These are phyloP conservation scores for Mycena chlorophos DNA, from an alignment of 768 basidiomycete genomes.

Conservation along the genomic window DNA sequence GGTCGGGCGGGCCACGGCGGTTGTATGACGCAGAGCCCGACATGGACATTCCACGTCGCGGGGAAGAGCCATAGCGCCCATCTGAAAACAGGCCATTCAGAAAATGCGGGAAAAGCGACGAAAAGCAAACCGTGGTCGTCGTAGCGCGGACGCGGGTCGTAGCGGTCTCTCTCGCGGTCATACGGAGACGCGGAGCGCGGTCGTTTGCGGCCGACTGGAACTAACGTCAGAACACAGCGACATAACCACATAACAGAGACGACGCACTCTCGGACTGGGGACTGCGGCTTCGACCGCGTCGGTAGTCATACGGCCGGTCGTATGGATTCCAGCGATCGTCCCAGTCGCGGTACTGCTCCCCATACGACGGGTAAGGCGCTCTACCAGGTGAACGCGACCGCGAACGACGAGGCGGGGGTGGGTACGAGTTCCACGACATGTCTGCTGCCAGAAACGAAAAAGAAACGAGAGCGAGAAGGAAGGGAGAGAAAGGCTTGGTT, in stretches of 20 bases:
- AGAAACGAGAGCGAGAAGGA: constrained; percentile 54
- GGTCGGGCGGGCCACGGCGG: constrained; percentile 72
- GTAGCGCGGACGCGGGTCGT: constrained; percentile 80
- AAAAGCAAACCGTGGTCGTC: constrained; percentile 73
- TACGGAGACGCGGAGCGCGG: constrained; percentile 80
- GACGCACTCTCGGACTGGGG: constrained; percentile 63
- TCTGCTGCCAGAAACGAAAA: constrained; percentile 56
- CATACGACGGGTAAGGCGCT: constrained; percentile 53
- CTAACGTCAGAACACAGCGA: constrained; percentile 12
- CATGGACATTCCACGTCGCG: constrained; percentile 57
- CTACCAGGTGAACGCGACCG: constrained; percentile 82
- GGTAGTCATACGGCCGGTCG: constrained; percentile 73
- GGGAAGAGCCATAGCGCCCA: constrained; percentile 56
- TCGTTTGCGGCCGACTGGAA: constrained; percentile 68
- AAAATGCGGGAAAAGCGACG: constrained; percentile 7
- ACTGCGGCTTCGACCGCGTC: constrained; percentile 77
- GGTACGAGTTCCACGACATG: constrained; percentile 81
- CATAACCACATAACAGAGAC: not conserved
- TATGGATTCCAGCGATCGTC: constrained; percentile 45
- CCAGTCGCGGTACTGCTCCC: constrained; percentile 69
- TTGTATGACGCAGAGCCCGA: constrained; percentile 49
- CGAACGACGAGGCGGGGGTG: constrained; percentile 73
- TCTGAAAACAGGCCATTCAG: constrained; percentile 41
- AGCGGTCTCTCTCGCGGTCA: constrained; percentile 74
- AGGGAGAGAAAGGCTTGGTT: constrained; percentile 61